phyloP scores from a whole-genome alignment of 2,329 filamentous ascomycete species.

The Aspergillus versicolor region DNA sequence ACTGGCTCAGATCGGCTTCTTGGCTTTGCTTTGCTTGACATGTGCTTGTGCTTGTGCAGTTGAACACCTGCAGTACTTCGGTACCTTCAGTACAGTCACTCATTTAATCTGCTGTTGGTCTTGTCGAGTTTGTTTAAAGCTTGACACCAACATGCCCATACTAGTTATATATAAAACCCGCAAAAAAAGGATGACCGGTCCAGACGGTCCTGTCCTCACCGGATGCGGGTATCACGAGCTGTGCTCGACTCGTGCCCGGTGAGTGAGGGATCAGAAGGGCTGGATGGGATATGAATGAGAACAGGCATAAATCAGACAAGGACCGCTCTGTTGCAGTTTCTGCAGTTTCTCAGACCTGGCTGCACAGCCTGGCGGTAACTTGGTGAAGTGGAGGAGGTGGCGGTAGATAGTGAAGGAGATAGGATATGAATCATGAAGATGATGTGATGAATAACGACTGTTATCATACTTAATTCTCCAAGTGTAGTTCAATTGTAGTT shows the following conservation, averaged over 20 bases:
- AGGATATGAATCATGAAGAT: background rate
- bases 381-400: background rate
- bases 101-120: constrained; percentile 12
- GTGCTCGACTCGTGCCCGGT: constrained; percentile 17
- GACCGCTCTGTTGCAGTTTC: constrained; percentile 6
- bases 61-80: background rate
- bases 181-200: constrained; percentile 10
- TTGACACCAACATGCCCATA: background rate
- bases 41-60: constrained; percentile 7
- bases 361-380: background rate
- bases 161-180: background rate
- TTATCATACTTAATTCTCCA: background rate
- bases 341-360: background rate
- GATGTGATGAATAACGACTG: constrained; percentile 11
- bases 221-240: constrained; percentile 10
- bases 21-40: constrained; percentile 7
- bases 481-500: background rate
- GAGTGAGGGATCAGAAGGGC: background rate
- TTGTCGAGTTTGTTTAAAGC: background rate
- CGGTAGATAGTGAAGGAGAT: background rate
- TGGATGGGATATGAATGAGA: constrained; percentile 7
- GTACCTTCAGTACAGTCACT: constrained; percentile 18
- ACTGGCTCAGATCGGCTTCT: constrained; percentile 5
- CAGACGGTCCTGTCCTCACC: background rate
- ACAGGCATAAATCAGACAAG: constrained; percentile 3